These are phyloP conservation scores for Mycena latifolia DNA, from an alignment of 768 basidiomycete genomes.

Conservation along the genomic window DNA sequence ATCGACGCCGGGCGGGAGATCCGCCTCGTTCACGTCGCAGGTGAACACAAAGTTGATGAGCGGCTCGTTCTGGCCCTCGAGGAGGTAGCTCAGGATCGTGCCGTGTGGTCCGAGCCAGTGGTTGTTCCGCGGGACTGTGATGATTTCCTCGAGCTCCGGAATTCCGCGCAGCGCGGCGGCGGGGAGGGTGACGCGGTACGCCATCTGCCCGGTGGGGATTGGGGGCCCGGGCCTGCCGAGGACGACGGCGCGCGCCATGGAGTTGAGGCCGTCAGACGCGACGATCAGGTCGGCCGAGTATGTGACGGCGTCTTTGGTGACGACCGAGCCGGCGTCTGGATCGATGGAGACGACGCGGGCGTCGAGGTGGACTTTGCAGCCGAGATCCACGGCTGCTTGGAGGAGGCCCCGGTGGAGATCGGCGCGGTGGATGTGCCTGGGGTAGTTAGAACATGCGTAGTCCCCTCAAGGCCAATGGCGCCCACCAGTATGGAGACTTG, in stretches of 20 bases:
- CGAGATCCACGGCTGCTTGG: slow-evolving; percentile 25
- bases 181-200: slow-evolving; percentile 32
- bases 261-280: slow-evolving; percentile 34
- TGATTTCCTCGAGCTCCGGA: slow-evolving; percentile 30
- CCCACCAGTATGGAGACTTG: slow-evolving; percentile 34
- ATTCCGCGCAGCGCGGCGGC: slow-evolving; percentile 27
- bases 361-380: slow-evolving; percentile 24
- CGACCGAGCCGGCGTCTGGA: slow-evolving; percentile 12
- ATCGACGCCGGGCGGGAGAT: slow-evolving; percentile 25
- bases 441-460: neutral
- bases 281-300: slow-evolving; percentile 32
- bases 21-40: slow-evolving; percentile 28
- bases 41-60: slow-evolving; percentile 35
- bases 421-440: slow-evolving; percentile 35
- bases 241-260: slow-evolving; percentile 27
- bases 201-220: slow-evolving; percentile 34
- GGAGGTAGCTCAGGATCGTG: slow-evolving; percentile 31
- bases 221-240: slow-evolving; percentile 9
- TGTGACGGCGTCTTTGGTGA: slow-evolving; percentile 9
- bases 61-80: slow-evolving; percentile 29
- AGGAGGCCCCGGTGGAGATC: slow-evolving; percentile 35
- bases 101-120: slow-evolving; percentile 31
- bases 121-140: slow-evolving; percentile 33
- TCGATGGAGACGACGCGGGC: slow-evolving; percentile 24
- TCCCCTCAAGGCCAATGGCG: neutral